These are phyloP conservation scores for Candida peoriensis DNA, from an alignment of 805 yeast genomes.

Conservation along the genomic window DNA sequence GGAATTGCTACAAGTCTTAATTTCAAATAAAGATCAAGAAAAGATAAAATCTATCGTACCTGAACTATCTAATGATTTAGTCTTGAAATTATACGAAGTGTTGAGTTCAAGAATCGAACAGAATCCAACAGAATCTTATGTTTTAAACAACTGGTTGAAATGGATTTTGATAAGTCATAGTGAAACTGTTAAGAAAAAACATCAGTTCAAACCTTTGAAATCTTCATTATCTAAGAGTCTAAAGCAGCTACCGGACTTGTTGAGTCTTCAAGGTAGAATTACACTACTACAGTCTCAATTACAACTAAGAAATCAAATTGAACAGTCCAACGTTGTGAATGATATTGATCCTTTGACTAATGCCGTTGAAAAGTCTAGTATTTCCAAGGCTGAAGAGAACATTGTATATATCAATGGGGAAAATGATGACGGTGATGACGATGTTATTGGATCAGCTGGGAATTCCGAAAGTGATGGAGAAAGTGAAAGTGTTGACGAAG, in stretches of 20 bases:
- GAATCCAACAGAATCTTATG: slow-evolving; percentile 37
- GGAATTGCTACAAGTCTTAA: slow-evolving; percentile 20
- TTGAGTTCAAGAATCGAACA: slow-evolving; percentile 43
- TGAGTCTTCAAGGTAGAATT: slow-evolving; percentile 82
- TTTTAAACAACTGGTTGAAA: slow-evolving; percentile 62
- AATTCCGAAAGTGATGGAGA: slow-evolving; percentile 27
- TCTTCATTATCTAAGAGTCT: slow-evolving; percentile 50
- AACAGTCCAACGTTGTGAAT: slow-evolving; percentile 29
- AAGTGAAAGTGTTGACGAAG: slow-evolving; percentile 3
- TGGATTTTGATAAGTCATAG: slow-evolving; percentile 74
- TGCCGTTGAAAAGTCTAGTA: not conserved
- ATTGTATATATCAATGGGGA: slow-evolving; percentile 38
- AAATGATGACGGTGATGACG: slow-evolving; percentile 38
- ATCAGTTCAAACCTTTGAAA: slow-evolving; percentile 47
- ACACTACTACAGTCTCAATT: slow-evolving; percentile 75
- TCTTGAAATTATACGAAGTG: slow-evolving; percentile 39
- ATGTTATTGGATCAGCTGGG: slow-evolving; percentile 14
- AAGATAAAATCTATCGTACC: slow-evolving; percentile 37
- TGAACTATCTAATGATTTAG: slow-evolving; percentile 36
- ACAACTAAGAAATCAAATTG: slow-evolving; percentile 53
- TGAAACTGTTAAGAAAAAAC: slow-evolving; percentile 27
- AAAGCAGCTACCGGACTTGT: slow-evolving; percentile 56
- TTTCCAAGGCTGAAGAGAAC: slow-evolving; percentile 28
- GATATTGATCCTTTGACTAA: slow-evolving; percentile 7
- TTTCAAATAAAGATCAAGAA: slow-evolving; percentile 30